Conservation (phyloP, 208 protist species). For the Naegleria gruberi region DNA sequence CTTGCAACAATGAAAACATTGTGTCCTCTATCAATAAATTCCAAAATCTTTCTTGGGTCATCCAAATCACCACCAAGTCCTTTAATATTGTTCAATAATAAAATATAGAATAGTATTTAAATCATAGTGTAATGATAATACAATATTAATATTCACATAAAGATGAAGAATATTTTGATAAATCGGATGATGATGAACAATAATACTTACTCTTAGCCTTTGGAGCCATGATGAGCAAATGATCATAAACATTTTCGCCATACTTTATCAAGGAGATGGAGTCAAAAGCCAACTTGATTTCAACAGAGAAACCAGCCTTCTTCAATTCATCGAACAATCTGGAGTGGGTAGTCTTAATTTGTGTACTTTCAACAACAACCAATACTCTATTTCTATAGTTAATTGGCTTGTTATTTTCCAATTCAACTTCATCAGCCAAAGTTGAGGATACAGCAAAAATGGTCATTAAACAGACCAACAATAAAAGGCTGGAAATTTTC, state of each 20-base stretch:
- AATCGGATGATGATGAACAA: not conserved
- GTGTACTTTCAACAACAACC: not conserved
- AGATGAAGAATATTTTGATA: too few relatives aligned
- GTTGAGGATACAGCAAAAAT: not conserved
- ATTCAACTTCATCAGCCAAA: not conserved
- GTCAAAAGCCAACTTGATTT: not conserved
- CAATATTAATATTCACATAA: too few relatives aligned
- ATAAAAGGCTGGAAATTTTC: too few relatives aligned
- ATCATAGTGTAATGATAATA: not conserved
- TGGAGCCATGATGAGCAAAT: conserved; percentile 5
- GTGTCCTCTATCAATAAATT: not conserved
- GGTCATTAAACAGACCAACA: not conserved
- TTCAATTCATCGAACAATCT: not conserved
- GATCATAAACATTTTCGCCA: conserved; percentile 1
- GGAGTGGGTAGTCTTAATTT: not conserved
- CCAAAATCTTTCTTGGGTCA: not conserved
- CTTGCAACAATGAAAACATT: conserved; percentile 16
- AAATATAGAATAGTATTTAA: not conserved
- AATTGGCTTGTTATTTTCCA: not conserved
- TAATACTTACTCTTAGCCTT: not conserved
- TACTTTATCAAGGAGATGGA: not conserved
- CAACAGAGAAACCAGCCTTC: not conserved
- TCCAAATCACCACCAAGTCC: not conserved
- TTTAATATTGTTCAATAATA: not conserved
- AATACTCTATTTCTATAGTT: not conserved